Conservation (phyloP, 2,329 filamentous ascomycete genomes). For the Gremmenia infestans region DNA sequence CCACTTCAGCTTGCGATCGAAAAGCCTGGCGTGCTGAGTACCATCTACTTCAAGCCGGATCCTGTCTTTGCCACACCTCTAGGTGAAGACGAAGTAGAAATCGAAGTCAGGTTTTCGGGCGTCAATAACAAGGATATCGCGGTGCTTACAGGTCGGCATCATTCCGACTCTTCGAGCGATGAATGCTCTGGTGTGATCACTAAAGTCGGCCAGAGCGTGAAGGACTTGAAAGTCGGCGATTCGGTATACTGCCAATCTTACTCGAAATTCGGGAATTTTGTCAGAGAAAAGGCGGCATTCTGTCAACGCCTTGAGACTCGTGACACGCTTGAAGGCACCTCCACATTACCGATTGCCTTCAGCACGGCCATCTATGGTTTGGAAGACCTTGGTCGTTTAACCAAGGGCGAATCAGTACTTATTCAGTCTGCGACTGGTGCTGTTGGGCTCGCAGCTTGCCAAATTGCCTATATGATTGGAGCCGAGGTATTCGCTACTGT, state of each 20-base stretch:
- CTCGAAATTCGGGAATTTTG: not conserved
- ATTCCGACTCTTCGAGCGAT: not conserved
- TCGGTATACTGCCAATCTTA: not conserved
- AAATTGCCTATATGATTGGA: constrained; percentile 6
- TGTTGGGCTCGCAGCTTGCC: constrained; percentile 18
- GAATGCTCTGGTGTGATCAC: not conserved
- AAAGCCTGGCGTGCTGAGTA: too few species aligned
- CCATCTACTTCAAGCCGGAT: too few species aligned
- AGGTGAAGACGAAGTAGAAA: constrained; percentile 25
- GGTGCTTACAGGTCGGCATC: not conserved
- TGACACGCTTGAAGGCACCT: not conserved
- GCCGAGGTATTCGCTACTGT: constrained; percentile 23
- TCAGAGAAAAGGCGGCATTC: not conserved
- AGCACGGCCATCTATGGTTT: constrained; percentile 33
- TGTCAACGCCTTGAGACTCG: not conserved
- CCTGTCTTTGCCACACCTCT: too few species aligned
- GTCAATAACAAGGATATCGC: constrained; percentile 42
- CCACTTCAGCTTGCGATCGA: too few species aligned
- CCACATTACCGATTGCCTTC: constrained; percentile 25
- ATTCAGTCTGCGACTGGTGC: constrained; percentile 18
- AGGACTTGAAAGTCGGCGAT: too few species aligned
- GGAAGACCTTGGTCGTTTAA: constrained; percentile 25
- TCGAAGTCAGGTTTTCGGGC: constrained; percentile 30
- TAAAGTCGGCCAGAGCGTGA: too few species aligned
- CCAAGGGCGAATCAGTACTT: constrained; percentile 15